Conservation (phyloP, 2,329 filamentous ascomycete genomes). For the Arthrinium phaeospermum region DNA sequence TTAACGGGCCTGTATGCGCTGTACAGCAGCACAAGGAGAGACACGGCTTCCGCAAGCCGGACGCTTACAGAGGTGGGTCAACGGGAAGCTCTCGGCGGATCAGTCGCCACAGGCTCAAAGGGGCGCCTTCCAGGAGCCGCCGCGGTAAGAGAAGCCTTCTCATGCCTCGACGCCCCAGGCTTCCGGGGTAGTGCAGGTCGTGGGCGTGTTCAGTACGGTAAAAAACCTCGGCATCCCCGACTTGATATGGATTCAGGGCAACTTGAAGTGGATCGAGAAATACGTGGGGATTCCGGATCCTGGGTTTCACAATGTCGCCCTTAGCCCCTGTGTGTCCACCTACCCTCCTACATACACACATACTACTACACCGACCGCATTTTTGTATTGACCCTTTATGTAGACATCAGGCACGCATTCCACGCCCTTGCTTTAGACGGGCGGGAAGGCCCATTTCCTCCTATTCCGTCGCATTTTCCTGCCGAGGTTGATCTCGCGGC, state of each 20-base stretch:
- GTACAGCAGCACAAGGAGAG: slow-evolving; percentile 24
- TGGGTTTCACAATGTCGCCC: slow-evolving; percentile 27
- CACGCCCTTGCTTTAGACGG: slow-evolving; percentile 46
- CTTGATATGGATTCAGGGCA: slow-evolving; percentile 22
- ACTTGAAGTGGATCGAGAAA: slow-evolving; percentile 28
- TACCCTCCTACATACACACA: not conserved
- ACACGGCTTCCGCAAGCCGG: slow-evolving; percentile 22
- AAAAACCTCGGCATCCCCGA: slow-evolving; percentile 40
- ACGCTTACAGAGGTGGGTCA: slow-evolving; percentile 23
- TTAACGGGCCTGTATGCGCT: slow-evolving; percentile 25
- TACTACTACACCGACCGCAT: not conserved
- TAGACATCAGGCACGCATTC: slow-evolving; percentile 43
- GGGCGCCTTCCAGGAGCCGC: not conserved
- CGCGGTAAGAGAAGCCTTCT: slow-evolving; percentile 18
- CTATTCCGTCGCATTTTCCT: slow-evolving; percentile 58
- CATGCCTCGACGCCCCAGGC: slow-evolving; percentile 20
- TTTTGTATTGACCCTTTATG: not conserved
- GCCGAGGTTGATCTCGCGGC: slow-evolving; percentile 25
- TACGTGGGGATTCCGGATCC: slow-evolving; percentile 27
- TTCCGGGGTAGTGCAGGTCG: slow-evolving; percentile 31
- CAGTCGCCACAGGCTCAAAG: not conserved
- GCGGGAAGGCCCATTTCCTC: slow-evolving; percentile 50
- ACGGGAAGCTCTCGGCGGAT: slow-evolving; percentile 18
- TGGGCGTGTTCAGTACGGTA: slow-evolving; percentile 42
- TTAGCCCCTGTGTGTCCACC: slow-evolving; percentile 26